These are phyloP conservation scores for Halophytophthora batemanensis DNA, from an alignment of 352 stramenopile genomes.

Conservation along the genomic window DNA sequence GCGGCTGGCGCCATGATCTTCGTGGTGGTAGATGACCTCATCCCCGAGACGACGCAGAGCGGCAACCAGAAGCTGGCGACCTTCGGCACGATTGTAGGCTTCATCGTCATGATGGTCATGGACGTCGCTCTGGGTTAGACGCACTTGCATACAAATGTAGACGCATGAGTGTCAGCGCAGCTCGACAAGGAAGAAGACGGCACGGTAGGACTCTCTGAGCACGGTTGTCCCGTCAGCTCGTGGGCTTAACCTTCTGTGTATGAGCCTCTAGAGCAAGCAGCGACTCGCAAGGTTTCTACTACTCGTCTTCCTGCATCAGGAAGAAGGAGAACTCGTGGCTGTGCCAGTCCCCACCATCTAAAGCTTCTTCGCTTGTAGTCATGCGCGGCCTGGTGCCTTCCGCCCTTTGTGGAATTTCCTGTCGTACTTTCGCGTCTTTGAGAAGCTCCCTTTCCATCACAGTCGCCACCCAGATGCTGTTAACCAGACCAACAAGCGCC, in stretches of 20 bases:
- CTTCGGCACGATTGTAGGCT: slow-evolving; percentile 83
- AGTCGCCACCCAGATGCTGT: slow-evolving; percentile 46
- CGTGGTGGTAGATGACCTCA: slow-evolving; percentile 90
- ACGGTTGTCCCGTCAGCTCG: slow-evolving; percentile 6
- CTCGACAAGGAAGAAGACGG: background rate
- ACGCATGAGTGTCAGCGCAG: too few relatives aligned
- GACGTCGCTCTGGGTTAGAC: slow-evolving; percentile 77
- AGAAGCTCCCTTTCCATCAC: slow-evolving; percentile 10
- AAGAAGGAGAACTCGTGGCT: slow-evolving; percentile 44
- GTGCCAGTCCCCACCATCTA: slow-evolving; percentile 13
- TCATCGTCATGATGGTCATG: slow-evolving; percentile 92
- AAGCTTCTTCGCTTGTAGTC: background rate
- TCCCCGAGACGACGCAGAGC: slow-evolving; percentile 86
- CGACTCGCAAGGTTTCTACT: slow-evolving; percentile 2
- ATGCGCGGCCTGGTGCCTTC: background rate
- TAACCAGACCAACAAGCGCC: slow-evolving; percentile 45
- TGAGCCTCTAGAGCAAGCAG: background rate
- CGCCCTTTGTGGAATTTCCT: too few relatives aligned
- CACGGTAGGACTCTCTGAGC: slow-evolving; percentile 3
- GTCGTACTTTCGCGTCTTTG: background rate
- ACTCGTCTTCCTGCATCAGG: slow-evolving; percentile 43
- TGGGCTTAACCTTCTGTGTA: slow-evolving; percentile 2
- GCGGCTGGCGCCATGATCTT: slow-evolving; percentile 91
- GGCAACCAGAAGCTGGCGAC: slow-evolving; percentile 88
- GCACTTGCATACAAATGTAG: slow-evolving; percentile 3